Evolutionary conservation across 345 rosid species (phyloP), one percentile per base, ranked within the genome.

Genomic region (Nasturtium officinale): DNA sequence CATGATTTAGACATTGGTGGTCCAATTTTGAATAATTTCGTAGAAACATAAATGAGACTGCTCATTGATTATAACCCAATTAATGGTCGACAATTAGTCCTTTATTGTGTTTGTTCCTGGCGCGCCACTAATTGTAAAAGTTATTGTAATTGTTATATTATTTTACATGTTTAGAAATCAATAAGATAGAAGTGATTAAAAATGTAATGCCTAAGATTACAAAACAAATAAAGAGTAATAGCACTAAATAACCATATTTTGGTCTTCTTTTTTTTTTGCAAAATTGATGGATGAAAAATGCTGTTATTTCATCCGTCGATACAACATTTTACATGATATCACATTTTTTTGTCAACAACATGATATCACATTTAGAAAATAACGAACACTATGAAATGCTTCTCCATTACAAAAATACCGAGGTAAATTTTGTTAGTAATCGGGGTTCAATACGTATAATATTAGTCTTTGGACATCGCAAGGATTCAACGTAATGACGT

Each of bases 11-110:
- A 75, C 73, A 60, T 2, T 16, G 9, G 73, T 75, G 74, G 78
- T 75, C 73, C 78, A 75, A 38, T 17, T 60, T 51, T 75, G 37
- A 75, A 75, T 67, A 75, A 67, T 67, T 67, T 67, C 18, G n/a
- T 15, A 29, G 61, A 67, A 67, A 59, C 35, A 58, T 67, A 59
- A 40, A 38, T 51, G 61, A 40, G 18, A 40, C 46, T 37, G 54
- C 15, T 74, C 72, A 74, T 12, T 66, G 46, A 58, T 43, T n/a
- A 15, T 43, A 43, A 43, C 9, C 9, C 9, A n/a, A 35, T 35
- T 10, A 35, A n/a, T 6, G 48, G 47, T 43, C 26, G 62, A 57
- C 25, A 57, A 25, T 26, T 26, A 5, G 15, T 20, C 10, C 12
- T 26, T 26, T 53, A n/a, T 0, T 32, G 45, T 59, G 30, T 12